These are phyloP conservation scores for Stagonosporopsis vannaccii DNA, from an alignment of 2,329 filamentous ascomycete species.

Conservation along the genomic window DNA sequence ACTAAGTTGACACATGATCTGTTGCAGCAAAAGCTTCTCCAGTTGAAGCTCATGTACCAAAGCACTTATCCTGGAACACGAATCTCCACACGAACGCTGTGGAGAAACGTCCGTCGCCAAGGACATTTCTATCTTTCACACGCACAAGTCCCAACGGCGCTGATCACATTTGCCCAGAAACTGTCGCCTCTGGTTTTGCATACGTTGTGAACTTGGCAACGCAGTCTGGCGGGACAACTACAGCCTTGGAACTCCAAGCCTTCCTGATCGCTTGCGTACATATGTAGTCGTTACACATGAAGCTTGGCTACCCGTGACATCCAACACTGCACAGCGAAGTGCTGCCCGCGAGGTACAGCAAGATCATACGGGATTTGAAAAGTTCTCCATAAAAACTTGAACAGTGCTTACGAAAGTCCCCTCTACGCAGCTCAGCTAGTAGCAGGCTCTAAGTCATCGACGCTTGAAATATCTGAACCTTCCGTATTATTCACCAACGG, in stretches of 20 bases:
- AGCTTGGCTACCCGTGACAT: slow-evolving; percentile 13
- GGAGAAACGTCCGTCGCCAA: slow-evolving; percentile 32
- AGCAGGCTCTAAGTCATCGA: not conserved
- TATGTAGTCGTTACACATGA: slow-evolving; percentile 15
- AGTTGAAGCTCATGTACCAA: slow-evolving; percentile 39
- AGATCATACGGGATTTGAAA: not conserved
- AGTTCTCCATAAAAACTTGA: not conserved
- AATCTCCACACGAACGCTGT: slow-evolving; percentile 30
- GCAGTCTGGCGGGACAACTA: slow-evolving; percentile 17
- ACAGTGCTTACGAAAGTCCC: not conserved
- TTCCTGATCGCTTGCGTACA: slow-evolving; percentile 13
- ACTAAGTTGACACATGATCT: slow-evolving; percentile 34
- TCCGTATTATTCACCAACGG: not conserved
- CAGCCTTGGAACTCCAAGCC: slow-evolving; percentile 25
- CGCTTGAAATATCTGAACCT: not conserved
- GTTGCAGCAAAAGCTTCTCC: slow-evolving; percentile 43
- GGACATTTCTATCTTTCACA: not conserved
- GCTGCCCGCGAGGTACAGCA: not conserved
- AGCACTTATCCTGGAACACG: slow-evolving; percentile 21
- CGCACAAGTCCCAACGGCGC: slow-evolving; percentile 22
- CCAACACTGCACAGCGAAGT: not conserved
- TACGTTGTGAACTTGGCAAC: slow-evolving; percentile 13
- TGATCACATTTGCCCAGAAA: slow-evolving; percentile 23
- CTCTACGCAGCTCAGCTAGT: not conserved
- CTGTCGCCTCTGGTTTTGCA: not conserved